phyloP scores from a whole-genome alignment of 805 yeast species.

The Candida morakotiae region DNA sequence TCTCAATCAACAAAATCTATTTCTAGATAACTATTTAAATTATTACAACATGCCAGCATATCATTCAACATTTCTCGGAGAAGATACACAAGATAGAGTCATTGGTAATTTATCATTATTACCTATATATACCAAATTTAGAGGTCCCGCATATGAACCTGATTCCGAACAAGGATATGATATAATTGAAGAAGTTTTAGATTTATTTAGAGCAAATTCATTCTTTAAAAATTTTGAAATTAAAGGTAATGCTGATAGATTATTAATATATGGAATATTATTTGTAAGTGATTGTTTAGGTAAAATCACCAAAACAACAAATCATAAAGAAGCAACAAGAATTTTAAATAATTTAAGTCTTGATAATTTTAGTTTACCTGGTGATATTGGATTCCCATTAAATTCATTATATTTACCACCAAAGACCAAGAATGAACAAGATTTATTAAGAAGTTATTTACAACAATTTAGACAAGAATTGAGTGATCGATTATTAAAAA shows the following conservation, averaged over 20 bases:
- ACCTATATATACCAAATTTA: conserved; percentile 76
- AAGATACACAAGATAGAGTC: conserved; percentile 50
- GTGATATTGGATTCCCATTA: conserved; percentile 91
- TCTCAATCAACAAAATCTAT: not conserved
- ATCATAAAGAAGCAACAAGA: conserved; percentile 57
- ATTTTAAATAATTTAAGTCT: conserved; percentile 79
- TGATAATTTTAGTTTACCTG: conserved; percentile 88
- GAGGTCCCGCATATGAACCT: conserved; percentile 89
- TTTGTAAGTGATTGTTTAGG: conserved; percentile 82
- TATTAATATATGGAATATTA: conserved; percentile 88
- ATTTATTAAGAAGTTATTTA: conserved; percentile 74
- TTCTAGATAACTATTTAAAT: too few species aligned
- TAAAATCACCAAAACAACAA: conserved; percentile 47
- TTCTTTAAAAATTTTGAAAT: conserved; percentile 96
- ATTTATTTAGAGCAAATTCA: conserved; percentile 91
- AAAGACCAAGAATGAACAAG: conserved; percentile 67
- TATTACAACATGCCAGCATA: conserved; percentile 51
- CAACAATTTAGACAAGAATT: conserved; percentile 95
- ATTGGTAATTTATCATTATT: conserved; percentile 81
- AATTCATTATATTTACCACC: conserved; percentile 78
- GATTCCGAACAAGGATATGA: conserved; percentile 73
- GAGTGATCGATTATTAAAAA: conserved; percentile 70
- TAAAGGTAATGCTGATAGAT: conserved; percentile 90
- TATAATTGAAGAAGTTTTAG: conserved; percentile 85
- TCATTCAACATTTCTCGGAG: conserved; percentile 73